Evolutionary conservation across 1,139 yeast genomes (phyloP), one percentile per base, ranked within the genome.

Genomic region (Taphrina pruni): DNA sequence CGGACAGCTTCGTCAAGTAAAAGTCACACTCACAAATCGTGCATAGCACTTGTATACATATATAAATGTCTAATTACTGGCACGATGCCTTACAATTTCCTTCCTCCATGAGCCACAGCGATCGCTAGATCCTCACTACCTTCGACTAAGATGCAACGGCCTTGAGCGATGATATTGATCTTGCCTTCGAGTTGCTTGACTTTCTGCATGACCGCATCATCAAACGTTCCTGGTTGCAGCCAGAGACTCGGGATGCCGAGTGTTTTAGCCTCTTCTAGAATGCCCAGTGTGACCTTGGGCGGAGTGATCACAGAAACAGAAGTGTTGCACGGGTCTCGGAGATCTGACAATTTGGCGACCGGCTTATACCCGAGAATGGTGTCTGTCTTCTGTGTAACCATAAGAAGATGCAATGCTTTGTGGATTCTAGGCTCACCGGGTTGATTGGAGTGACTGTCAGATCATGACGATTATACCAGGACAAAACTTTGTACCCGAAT

Each of bases 211-310:
- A 86, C 87, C n/a, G 79, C 81, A 8, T 78, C 77, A 73, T 88
- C 87, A 73, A 84, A 88, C 32, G 72, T 65, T 0, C 96, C 96
- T 0, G 96, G 96, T 76, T 90, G 96, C 72, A 89, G 86, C 96
- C 96, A 90, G 39, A 89, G 79, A 0, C 88, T 87, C 73, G 84
- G 84, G 39, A 90, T 79, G 0, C 71, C 61, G 51, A 69, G 80
- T 73, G 7, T 75, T 60, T 60, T 79, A 26, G 84, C 80, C 58
- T 82, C 83, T 58, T 81, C 77, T 61, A 89, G 78, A 0, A 87
- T 82, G 8, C 78, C 75, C 20, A 78, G 77, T 1, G 91, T 85
- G 12, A 88, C 83, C 0, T 76, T 76, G 0, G 96, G 95, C 1
- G 96, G 93, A 0, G 96, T 89, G 70, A 90, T 86, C 61, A 90